A percentile compares a stretch with the other conserved stretches of the same genome.
These are phyloP conservation scores for Tetrapyrgos nigripes DNA, from an alignment of 1,284 basidiomycete genomes.

Conservation along the genomic window DNA sequence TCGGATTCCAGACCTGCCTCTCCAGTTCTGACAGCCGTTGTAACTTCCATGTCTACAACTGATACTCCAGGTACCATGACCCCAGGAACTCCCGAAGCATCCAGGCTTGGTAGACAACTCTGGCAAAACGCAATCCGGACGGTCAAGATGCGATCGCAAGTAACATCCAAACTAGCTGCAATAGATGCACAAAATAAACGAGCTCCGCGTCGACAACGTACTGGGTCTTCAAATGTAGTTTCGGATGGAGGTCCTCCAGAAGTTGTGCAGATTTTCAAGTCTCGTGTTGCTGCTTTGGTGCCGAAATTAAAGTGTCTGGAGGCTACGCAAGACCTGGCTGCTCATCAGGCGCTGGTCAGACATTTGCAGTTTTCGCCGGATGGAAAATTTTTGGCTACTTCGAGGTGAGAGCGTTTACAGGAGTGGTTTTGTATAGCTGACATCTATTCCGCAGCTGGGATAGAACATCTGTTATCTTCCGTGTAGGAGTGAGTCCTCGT, in stretches of 20 bases:
- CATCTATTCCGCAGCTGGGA: constrained; percentile 64
- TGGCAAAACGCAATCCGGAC: constrained; percentile 38
- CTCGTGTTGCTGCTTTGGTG: constrained; percentile 51
- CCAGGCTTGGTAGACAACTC: constrained; percentile 27
- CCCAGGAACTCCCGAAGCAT: neutral
- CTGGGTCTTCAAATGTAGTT: constrained; percentile 47
- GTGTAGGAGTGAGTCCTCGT: constrained; percentile 58
- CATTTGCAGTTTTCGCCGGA: constrained; percentile 78
- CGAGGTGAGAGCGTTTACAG: constrained; percentile 51
- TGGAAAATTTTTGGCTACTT: constrained; percentile 73
- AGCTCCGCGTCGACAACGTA: constrained; percentile 32
- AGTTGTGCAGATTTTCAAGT: constrained; percentile 56
- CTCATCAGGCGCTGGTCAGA: constrained; percentile 69
- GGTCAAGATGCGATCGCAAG: constrained; percentile 35
- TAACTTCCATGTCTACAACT: neutral
- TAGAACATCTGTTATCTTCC: constrained; percentile 75
- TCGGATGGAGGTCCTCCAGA: constrained; percentile 48
- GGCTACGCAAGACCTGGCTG: constrained; percentile 64
- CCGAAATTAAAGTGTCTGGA: constrained; percentile 64
- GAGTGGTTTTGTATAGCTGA: constrained; percentile 17
- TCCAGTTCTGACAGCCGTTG: neutral
- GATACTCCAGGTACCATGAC: neutral
- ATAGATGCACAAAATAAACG: constrained; percentile 19
- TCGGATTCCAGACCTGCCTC: neutral
- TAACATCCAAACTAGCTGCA: constrained; percentile 36